Conservation (phyloP, 2,329 filamentous ascomycete species). For the Madurella mycetomatis region DNA sequence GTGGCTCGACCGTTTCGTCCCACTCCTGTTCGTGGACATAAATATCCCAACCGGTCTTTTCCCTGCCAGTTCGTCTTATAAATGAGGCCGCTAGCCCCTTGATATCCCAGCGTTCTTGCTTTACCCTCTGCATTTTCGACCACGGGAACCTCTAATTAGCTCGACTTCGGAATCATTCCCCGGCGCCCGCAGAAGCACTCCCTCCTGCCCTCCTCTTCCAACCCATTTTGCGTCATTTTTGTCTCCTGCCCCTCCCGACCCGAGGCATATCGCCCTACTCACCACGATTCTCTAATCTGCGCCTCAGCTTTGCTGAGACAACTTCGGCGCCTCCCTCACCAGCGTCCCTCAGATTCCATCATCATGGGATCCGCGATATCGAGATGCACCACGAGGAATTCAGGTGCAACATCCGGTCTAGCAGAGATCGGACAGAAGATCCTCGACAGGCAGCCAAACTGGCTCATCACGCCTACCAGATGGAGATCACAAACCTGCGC, state of each 20-base stretch:
- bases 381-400: slow-evolving; percentile 5
- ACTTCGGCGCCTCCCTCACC: too few relatives aligned
- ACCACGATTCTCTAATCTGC: neutral
- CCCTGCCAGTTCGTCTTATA: too few relatives aligned
- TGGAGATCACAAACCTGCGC: slow-evolving; percentile 4
- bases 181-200: too few relatives aligned
- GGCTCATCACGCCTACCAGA: slow-evolving; percentile 8
- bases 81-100: too few relatives aligned
- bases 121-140: too few relatives aligned
- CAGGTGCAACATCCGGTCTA: neutral
- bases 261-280: too few relatives aligned
- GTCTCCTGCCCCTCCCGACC: too few relatives aligned
- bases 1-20: neutral
- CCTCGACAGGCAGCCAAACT: slow-evolving; percentile 16
- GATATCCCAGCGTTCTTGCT: too few relatives aligned
- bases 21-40: neutral
- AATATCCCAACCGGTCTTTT: neutral
- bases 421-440: slow-evolving; percentile 8
- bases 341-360: neutral
- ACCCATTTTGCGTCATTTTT: neutral
- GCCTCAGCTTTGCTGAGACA: neutral
- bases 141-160: neutral
- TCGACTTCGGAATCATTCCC: neutral
- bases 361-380: slow-evolving; percentile 14
- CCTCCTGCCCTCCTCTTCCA: neutral